phyloP scores from a whole-genome alignment of 768 basidiomycete genomes.

The Pholiota microspora region DNA sequence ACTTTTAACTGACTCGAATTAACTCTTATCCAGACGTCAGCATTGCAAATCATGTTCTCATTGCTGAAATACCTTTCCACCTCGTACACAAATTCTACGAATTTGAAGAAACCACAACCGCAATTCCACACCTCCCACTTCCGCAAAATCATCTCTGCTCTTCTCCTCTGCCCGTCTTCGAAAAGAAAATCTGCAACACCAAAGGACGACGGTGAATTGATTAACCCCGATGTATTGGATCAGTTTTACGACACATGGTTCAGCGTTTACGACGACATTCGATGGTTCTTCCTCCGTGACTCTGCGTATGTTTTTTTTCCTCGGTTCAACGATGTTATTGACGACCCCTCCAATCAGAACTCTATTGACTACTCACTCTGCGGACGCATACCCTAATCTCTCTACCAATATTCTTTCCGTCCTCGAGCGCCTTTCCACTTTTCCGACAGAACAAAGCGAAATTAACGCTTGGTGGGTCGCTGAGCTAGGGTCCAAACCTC shows the following conservation, averaged over 20 bases:
- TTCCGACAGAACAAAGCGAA: slow-evolving; percentile 69
- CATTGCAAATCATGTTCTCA: slow-evolving; percentile 75
- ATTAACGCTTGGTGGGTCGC: slow-evolving; percentile 79
- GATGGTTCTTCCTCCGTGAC: slow-evolving; percentile 88
- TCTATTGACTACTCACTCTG: slow-evolving; percentile 27
- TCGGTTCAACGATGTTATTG: background rate
- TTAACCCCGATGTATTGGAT: slow-evolving; percentile 60
- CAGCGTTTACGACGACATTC: slow-evolving; percentile 75
- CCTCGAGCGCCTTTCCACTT: slow-evolving; percentile 66
- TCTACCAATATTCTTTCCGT: slow-evolving; percentile 54
- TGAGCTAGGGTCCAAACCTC: slow-evolving; percentile 59
- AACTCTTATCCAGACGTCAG: slow-evolving; percentile 50
- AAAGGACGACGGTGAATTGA: slow-evolving; percentile 27
- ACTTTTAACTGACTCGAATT: background rate
- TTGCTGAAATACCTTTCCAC: slow-evolving; percentile 77
- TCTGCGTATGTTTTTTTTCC: slow-evolving; percentile 50
- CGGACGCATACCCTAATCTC: slow-evolving; percentile 34
- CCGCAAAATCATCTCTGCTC: slow-evolving; percentile 55
- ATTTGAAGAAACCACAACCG: slow-evolving; percentile 39
- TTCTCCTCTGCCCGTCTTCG: slow-evolving; percentile 63
- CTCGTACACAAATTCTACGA: slow-evolving; percentile 42
- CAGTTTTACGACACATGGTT: slow-evolving; percentile 73
- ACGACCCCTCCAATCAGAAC: slow-evolving; percentile 20
- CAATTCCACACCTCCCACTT: slow-evolving; percentile 72
- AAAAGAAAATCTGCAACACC: slow-evolving; percentile 20